Evolutionary conservation across 352 stramenopile species (phyloP).

Genomic region (Phytophthora hybrid): DNA sequence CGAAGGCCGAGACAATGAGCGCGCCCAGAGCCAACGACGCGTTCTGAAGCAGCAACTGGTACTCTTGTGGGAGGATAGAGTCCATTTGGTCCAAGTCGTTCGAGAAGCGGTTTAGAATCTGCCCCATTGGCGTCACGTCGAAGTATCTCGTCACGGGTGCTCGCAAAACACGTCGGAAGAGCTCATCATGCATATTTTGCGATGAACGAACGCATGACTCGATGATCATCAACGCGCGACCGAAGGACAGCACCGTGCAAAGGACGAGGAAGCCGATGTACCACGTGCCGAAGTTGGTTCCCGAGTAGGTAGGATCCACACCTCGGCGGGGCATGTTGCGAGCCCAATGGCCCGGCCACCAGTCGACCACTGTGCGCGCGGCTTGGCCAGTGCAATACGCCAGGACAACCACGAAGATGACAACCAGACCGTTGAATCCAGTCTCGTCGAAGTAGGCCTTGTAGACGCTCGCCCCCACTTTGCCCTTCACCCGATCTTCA

Average conservation of each 20-base stretch:
- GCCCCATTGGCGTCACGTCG: conserved; percentile 64
- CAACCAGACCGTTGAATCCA: conserved; percentile 33
- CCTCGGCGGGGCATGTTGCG: conserved; percentile 25
- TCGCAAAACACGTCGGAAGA: conserved; percentile 53
- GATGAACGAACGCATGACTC: conserved; percentile 48
- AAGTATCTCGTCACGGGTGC: conserved; percentile 67
- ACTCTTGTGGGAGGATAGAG: conserved; percentile 46
- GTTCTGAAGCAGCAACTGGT: conserved; percentile 51
- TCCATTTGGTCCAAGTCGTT: conserved; percentile 68
- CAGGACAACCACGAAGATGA: conserved; percentile 12
- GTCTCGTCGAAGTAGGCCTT: conserved; percentile 50
- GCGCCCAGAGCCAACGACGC: conserved; percentile 39
- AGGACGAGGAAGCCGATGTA: conserved; percentile 51
- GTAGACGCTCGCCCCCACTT: conserved; percentile 41
- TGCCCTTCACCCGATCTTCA: conserved; percentile 49
- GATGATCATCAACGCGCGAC: conserved; percentile 46
- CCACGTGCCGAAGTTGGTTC: conserved; percentile 42
- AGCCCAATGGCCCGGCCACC: conserved; percentile 43
- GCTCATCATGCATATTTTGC: conserved; percentile 55
- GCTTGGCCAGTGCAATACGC: conserved; percentile 24
- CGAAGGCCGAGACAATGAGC: conserved; percentile 49
- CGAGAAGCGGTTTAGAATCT: conserved; percentile 69
- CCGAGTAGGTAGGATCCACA: conserved; percentile 47
- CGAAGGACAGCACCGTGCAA: conserved; percentile 34
- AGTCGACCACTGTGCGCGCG: conserved; percentile 32